Evolutionary conservation across 345 rosid genomes (phyloP).

Genomic region (Euphorbia lathyris): DNA sequence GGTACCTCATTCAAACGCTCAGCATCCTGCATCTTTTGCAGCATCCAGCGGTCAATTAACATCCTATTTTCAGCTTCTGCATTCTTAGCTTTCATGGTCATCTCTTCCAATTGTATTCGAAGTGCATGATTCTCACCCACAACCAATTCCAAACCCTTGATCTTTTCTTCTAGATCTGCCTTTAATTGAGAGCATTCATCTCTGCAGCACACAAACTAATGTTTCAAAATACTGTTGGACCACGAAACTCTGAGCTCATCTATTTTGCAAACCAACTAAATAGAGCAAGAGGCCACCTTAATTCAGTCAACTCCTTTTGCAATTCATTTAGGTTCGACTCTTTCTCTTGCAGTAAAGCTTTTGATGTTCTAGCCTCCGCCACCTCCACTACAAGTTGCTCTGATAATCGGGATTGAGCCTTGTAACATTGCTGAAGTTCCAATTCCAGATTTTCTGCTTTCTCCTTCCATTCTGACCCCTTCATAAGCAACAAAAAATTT

Average conservation of each 20-base stretch:
- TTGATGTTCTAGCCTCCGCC: slow-evolving; percentile 68
- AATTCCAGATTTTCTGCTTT: slow-evolving; percentile 68
- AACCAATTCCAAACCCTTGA: slow-evolving; percentile 56
- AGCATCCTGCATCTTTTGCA: slow-evolving; percentile 96
- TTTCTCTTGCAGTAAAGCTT: slow-evolving; percentile 67
- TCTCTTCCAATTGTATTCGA: slow-evolving; percentile 55
- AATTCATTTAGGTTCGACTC: slow-evolving; percentile 48
- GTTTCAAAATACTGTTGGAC: slow-evolving; percentile 5
- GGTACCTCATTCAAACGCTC: slow-evolving; percentile 97
- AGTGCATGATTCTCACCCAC: slow-evolving; percentile 58
- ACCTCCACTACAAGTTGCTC: slow-evolving; percentile 91
- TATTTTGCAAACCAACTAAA: slow-evolving; percentile 5
- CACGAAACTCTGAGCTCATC: not conserved
- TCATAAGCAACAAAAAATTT: slow-evolving; percentile 10
- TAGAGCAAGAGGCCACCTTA: slow-evolving; percentile 40
- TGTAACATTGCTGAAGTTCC: slow-evolving; percentile 91
- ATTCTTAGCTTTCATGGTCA: slow-evolving; percentile 57
- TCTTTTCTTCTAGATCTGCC: slow-evolving; percentile 62
- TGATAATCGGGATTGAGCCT: slow-evolving; percentile 84
- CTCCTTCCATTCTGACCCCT: slow-evolving; percentile 98
- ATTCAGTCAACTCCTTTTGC: slow-evolving; percentile 45
- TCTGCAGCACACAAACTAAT: slow-evolving; percentile 35
- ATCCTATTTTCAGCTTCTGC: slow-evolving; percentile 90
- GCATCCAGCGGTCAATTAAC: slow-evolving; percentile 94
- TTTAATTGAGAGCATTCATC: slow-evolving; percentile 56